Evolutionary conservation across 1,284 basidiomycete genomes (phyloP), one percentile per base, ranked within the genome.

Genomic region (Athelia sp.): DNA sequence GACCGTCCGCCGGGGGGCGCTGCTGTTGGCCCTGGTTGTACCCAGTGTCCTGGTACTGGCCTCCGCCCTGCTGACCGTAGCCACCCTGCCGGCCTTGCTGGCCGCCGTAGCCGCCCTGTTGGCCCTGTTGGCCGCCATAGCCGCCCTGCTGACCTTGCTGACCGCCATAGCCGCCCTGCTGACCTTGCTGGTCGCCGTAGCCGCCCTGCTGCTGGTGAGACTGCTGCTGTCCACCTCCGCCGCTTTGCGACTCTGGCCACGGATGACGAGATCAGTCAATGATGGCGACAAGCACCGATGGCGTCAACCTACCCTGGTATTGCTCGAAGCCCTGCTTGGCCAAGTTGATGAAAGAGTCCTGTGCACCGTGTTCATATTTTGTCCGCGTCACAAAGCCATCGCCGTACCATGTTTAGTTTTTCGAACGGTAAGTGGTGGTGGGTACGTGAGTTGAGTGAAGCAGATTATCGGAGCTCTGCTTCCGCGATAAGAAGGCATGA

Each of bases 321-420:
- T 79, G 71, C 36, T 74, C 60, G 55, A 69, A 64, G 56, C 82
- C 81, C 62, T 87, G 62, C 66, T 87, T 84, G 13, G 84, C 87
- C 55, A 90, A 62, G 54, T 78, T 79, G 34, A 87, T 72, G 54
- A 89, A 76, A 50, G 61, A 72, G 50, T 87, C 83, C 87, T 86
- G 43, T 45, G 19, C 15, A 40, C 9, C 36, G n/a, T 29, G 36
- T 40, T 40, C 36, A 40, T 6, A 8, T 36, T 21, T 22, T 2
- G 17, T 13, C 22, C 0, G 32, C 21, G 6, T 2, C 32, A 11
- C 31, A 19, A 24, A 15, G 15, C 24, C n/a, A 31, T n/a, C 24
- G 45, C 45, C 60, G 35, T 51, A 69, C 68, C 66, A 72, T 70
- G 54, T 34, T 26, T 46, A 48, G n/a, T n/a, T n/a, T n/a, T n/a